phyloP scores from a whole-genome alignment of 1,284 basidiomycete genomes.

The Malassezia yamatoensis region DNA sequence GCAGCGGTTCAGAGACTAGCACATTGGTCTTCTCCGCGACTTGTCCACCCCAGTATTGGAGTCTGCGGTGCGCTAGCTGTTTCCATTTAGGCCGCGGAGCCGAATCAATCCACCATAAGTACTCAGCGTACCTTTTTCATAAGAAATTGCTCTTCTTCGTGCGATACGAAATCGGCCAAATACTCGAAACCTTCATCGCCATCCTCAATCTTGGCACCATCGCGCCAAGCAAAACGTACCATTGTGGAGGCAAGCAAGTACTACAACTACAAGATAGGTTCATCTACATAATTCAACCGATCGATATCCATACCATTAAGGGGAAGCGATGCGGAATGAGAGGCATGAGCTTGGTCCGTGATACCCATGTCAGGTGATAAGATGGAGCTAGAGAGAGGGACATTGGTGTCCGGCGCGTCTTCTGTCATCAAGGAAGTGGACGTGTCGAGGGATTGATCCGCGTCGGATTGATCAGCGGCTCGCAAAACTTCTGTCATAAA shows the following conservation, averaged over 20 bases:
- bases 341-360: neutral
- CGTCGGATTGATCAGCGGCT: slow-evolving; percentile 8
- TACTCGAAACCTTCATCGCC: slow-evolving; percentile 28
- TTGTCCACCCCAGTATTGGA: slow-evolving; percentile 55
- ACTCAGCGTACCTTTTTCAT: slow-evolving; percentile 57
- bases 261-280: neutral
- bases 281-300: neutral
- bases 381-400: neutral
- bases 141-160: slow-evolving; percentile 67
- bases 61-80: slow-evolving; percentile 60
- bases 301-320: slow-evolving; percentile 14
- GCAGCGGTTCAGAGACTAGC: slow-evolving; percentile 59
- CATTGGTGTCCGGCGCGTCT: slow-evolving; percentile 4
- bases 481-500: slow-evolving; percentile 35
- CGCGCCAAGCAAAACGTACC: neutral
- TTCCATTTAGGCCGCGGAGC: slow-evolving; percentile 76
- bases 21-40: slow-evolving; percentile 55
- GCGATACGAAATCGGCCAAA: slow-evolving; percentile 66
- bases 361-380: neutral
- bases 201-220: too few relatives aligned
- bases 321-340: neutral
- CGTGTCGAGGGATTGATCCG: slow-evolving; percentile 12
- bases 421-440: slow-evolving; percentile 19
- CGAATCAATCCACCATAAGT: slow-evolving; percentile 56
- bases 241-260: neutral